A percentile compares a stretch with the other conserved stretches of the same genome.
phyloP scores from a whole-genome alignment of 2,329 filamentous ascomycete species.

The Penicillium griseofulvum region DNA sequence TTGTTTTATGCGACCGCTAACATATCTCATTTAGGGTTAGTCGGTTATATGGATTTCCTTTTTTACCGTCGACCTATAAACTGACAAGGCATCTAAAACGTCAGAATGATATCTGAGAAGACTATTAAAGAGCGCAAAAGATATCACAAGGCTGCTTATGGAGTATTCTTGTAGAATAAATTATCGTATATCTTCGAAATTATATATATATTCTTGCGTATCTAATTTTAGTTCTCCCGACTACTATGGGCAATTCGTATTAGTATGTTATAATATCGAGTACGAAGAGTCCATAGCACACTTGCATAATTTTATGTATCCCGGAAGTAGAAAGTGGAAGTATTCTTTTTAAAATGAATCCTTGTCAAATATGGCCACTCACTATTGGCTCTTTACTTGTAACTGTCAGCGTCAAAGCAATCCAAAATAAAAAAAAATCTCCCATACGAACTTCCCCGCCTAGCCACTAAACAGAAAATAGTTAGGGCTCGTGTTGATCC shows the following conservation, averaged over 20 bases:
- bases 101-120: too few relatives aligned
- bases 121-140: too few relatives aligned
- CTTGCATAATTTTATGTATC: neutral
- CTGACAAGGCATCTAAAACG: too few relatives aligned
- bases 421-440: neutral
- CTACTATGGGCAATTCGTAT: neutral
- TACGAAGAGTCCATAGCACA: neutral
- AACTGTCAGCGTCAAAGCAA: neutral
- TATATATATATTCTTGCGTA: too few relatives aligned
- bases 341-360: neutral
- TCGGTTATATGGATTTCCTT: too few relatives aligned
- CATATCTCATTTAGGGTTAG: neutral
- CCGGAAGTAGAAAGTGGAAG: neutral
- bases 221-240: neutral
- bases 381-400: neutral
- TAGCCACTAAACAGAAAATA: neutral
- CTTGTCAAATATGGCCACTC: neutral
- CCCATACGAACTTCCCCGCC: neutral
- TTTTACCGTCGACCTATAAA: too few relatives aligned
- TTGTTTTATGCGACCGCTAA: neutral
- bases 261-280: neutral
- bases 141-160: too few relatives aligned
- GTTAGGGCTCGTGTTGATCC: constrained; percentile 5
- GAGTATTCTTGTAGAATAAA: too few relatives aligned
- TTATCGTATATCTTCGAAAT: too few relatives aligned